phyloP scores from a whole-genome alignment of 805 yeast genomes.

The Hanseniaspora valbyensis region DNA sequence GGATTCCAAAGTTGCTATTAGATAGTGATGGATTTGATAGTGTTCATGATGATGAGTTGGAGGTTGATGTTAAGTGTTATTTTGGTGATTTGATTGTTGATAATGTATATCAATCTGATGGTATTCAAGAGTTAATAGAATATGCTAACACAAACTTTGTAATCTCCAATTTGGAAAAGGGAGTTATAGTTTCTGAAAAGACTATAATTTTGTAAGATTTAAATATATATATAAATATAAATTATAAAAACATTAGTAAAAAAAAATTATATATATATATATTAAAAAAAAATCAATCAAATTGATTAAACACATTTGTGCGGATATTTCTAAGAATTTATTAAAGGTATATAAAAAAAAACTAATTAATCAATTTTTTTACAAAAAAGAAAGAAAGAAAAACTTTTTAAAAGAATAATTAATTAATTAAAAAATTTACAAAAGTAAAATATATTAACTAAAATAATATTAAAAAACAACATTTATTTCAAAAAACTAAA shows the following conservation, averaged over 20 bases:
- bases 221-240: background rate
- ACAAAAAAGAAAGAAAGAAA: no score
- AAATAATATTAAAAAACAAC: background rate
- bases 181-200: slow-evolving; percentile 51
- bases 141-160: slow-evolving; percentile 56
- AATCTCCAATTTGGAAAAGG: slow-evolving; percentile 55
- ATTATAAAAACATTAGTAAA: no score
- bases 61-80: slow-evolving; percentile 52
- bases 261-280: no score
- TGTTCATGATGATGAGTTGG: slow-evolving; percentile 34
- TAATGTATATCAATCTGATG: slow-evolving; percentile 36
- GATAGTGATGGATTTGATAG: slow-evolving; percentile 33
- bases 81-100: slow-evolving; percentile 59
- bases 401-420: slow-evolving; percentile 1
- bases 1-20: slow-evolving; percentile 53
- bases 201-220: slow-evolving; percentile 33
- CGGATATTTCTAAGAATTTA: no score
- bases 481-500: background rate
- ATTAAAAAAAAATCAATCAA: no score
- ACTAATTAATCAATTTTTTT: no score
- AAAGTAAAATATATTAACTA: background rate
- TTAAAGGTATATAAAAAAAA: no score
- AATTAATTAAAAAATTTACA: background rate
- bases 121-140: slow-evolving; percentile 56
- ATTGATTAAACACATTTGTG: no score